These are phyloP conservation scores for Pelargonium nanum DNA, from an alignment of 345 rosid species.

Conservation along the genomic window DNA sequence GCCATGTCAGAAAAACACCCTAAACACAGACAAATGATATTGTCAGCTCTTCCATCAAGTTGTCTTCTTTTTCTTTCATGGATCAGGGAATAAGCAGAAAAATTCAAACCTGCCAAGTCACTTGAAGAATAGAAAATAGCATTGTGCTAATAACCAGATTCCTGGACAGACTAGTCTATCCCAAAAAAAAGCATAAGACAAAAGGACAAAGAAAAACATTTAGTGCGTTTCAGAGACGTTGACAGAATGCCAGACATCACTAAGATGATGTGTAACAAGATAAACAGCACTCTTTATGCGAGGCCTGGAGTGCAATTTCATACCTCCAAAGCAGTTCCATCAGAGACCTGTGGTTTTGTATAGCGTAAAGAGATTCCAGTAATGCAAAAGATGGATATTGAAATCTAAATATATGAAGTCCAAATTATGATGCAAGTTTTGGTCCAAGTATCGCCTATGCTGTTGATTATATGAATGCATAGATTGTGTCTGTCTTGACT, in stretches of 20 bases:
- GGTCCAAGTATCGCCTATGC: background rate
- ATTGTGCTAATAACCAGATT: constrained; percentile 32
- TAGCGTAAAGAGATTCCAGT: constrained; percentile 1
- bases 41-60: background rate
- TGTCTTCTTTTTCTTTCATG: background rate
- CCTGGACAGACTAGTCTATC: constrained; percentile 20
- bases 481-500: too few species aligned
- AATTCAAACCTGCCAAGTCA: constrained; percentile 49
- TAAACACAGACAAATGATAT: constrained; percentile 14
- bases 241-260: background rate
- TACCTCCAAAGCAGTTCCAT: constrained; percentile 23
- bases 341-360: constrained; percentile 9
- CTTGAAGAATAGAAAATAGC: constrained; percentile 44
- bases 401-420: background rate
- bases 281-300: background rate
- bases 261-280: background rate
- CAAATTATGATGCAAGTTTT: background rate
- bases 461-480: too few species aligned
- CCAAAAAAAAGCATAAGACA: constrained; percentile 8
- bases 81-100: background rate
- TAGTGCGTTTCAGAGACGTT: background rate
- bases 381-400: background rate
- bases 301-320: constrained; percentile 1
- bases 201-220: too few species aligned
- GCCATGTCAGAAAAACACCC: constrained; percentile 47